Base-by-base conservation (phyloP, 2,329 filamentous ascomycete genomes). In the Chrysoporthe deuterocubensis region DNA sequence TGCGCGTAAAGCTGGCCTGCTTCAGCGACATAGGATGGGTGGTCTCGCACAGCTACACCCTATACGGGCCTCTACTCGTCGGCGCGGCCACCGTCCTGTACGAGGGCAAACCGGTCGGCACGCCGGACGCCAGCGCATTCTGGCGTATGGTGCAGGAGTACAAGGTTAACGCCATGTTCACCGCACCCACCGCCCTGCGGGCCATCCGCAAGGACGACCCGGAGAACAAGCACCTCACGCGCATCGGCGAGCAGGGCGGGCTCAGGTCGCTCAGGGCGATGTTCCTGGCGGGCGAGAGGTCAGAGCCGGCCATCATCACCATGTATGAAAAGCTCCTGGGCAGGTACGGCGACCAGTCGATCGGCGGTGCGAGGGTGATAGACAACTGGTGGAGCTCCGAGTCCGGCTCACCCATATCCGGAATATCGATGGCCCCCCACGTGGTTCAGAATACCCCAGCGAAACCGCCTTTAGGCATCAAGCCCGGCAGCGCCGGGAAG, bases 71-170 rank as follows among this genome's bases (percentile, higher is more conserved):
- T 14, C 86, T 98, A 6, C 86, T 97, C 1, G 88, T 91, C 0
- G 94, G 94, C 5, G 94, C 94, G 1, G 90, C 94, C 1, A 97
- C 93, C 0, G 87, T 97, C 1, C 83, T 97, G 0, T 97, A 94
- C 77, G 94, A 97, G 80, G 95, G 94, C n/a, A 97, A 97, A 72
- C 94, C 94, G 0, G 84, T 97, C 14, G 94, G 94, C 4, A 97
- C 94, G 0, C 94, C 94, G 0, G 90, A 97, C 73, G 92, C 93
- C 0, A 91, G 92, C 6, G 91, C 91, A 0, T 96, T 97, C 76
- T 98, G 94, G 94, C 85, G 94, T 2, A 88, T 97, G 21, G 79
- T 96, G 4, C 90, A 94, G 71, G 92, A 96, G 73, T 91, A 97
- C 82, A 90, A 90, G 74, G 93, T 96, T 65, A 96, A 92, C 70